A percentile compares a stretch with the other conserved stretches of the same genome.
Evolutionary conservation across 305 asterid species (phyloP).

Genomic region (Rubia occidens): DNA sequence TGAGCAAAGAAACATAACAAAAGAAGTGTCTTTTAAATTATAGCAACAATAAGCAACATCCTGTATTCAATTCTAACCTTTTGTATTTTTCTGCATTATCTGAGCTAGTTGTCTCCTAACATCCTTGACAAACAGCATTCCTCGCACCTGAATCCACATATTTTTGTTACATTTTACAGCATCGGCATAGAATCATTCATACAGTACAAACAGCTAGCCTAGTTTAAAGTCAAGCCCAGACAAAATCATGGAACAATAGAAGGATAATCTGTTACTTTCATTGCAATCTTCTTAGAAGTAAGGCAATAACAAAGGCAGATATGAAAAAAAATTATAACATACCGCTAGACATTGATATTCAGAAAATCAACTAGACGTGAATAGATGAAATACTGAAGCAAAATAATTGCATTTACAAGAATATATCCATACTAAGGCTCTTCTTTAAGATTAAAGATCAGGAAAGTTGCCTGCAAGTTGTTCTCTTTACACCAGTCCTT

Average conservation of each 20-base stretch:
- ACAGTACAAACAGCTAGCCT: conserved; percentile 2
- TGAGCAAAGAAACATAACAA: background rate
- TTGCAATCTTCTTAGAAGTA: background rate
- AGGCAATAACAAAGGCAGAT: background rate
- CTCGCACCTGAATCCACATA: conserved; percentile 60
- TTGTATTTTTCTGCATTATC: conserved; percentile 79
- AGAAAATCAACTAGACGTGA: background rate
- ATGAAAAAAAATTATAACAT: background rate
- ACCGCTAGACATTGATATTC: background rate
- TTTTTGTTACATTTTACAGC: conserved; percentile 15
- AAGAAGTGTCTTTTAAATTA: background rate
- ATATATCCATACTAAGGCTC: background rate
- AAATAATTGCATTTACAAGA: background rate
- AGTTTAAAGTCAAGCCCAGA: background rate
- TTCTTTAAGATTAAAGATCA: background rate
- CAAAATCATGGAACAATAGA: background rate
- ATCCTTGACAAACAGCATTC: conserved; percentile 81
- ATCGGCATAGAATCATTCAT: background rate
- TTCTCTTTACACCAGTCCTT: conserved; percentile 78
- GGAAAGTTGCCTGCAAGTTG: conserved; percentile 60
- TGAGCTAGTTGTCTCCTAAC: conserved; percentile 85
- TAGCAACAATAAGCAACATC: background rate
- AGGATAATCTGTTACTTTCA: too few relatives aligned
- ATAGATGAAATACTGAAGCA: background rate
- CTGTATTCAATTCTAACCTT: conserved; percentile 42